Evolutionary conservation across 371 early-diverging fungal species (phyloP), one percentile per base, ranked within the genome.

Genomic region (Mycotypha africana): DNA sequence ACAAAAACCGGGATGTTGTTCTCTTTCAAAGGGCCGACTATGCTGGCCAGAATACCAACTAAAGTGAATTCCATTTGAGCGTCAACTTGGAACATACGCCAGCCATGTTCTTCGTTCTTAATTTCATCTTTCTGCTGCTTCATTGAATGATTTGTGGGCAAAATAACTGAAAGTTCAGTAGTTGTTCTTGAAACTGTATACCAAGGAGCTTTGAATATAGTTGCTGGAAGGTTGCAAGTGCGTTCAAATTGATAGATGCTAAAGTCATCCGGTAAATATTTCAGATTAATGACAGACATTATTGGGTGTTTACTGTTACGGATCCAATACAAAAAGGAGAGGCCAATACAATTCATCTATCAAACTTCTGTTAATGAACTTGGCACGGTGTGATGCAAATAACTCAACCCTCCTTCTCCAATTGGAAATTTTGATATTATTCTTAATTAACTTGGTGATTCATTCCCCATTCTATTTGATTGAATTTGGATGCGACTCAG

Each of bases 41-140:
- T 55, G 20, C 63, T 49, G 4, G 81, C 78, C 44, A 91, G 53
- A 37, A 91, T 81, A 19, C 91, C 91, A 4, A 86, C 82, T n/a
- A 83, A 56, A 11, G 70, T 70, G 50, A 89, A 91, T 42, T 88
- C 88, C 60, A 91, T 73, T 44, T 69, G 74, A 1, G 82, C 88
- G 9, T 65, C 71, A 4, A 90, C 81, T 55, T 79, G 67, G 46
- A 88, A 78, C 54, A 70, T 68, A 2, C 74, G 60, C 79, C 83
- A 89, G 2, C 62, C 74, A 4, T 49, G 21, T 25, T 84, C 82
- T 22, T 66, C 57, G 49, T 79, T 79, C 31, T 54, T 59, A n/a
- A 71, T 63, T 24, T 51, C 35, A 31, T 44, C 40, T 23, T 45
- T 42, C 14, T 44, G 49, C 9, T 14, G 5, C 5, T 8, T 8